phyloP scores from a whole-genome alignment of 441 rosid genomes.

The Francoa sonchifolia region DNA sequence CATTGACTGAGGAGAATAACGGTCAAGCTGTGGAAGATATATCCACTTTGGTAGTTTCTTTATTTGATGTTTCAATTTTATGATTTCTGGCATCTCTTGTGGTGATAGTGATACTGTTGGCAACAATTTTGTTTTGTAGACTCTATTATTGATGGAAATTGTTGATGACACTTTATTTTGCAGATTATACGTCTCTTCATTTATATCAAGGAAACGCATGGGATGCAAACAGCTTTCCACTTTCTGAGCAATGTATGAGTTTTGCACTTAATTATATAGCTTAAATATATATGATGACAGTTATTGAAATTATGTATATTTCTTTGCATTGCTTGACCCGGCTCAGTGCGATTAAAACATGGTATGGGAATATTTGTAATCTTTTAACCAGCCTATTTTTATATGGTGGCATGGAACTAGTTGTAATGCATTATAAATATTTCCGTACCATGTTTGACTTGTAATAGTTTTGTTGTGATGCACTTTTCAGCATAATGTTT shows the following conservation, averaged over 20 bases:
- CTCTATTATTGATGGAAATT: constrained; percentile 11
- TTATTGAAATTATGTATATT: too few species aligned
- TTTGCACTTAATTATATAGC: constrained; percentile 8
- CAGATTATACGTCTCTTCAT: constrained; percentile 86
- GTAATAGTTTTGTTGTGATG: too few species aligned
- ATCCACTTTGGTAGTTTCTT: constrained; percentile 73
- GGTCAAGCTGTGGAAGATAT: constrained; percentile 53
- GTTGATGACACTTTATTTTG: constrained; percentile 21
- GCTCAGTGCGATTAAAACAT: too few species aligned
- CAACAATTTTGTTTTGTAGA: constrained; percentile 1
- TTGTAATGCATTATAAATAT: too few species aligned
- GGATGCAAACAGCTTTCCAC: constrained; percentile 68
- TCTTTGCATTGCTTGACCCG: too few species aligned
- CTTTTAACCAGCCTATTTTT: too few species aligned
- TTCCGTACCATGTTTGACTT: too few species aligned
- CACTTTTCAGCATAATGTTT: constrained; percentile 2
- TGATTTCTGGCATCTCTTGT: background rate
- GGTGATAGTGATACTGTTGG: constrained; percentile 2
- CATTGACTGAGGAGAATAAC: constrained; percentile 26
- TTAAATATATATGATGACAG: background rate
- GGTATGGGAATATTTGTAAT: too few species aligned
- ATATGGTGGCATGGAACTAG: too few species aligned
- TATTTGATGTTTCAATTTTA: constrained; percentile 7
- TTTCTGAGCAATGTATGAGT: constrained; percentile 76
- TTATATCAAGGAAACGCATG: constrained; percentile 79